Evolutionary conservation across 1,284 basidiomycete genomes (phyloP).

Genomic region (Sutorius eximius): DNA sequence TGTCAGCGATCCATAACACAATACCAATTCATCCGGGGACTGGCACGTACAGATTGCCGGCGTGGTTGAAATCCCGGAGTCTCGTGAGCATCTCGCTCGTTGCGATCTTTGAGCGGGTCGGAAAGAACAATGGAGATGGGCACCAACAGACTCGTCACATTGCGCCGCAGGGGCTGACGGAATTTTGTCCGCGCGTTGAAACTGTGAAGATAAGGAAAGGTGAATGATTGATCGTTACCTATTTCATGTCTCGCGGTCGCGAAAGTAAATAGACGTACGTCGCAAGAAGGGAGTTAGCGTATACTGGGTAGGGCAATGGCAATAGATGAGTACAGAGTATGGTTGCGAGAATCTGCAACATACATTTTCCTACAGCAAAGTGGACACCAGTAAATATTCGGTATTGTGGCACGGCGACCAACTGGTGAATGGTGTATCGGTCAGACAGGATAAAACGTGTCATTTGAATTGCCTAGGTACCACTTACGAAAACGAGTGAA

Average conservation of each 20-base stretch:
- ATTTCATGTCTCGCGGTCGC: neutral
- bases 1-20: neutral
- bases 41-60: conserved; percentile 4
- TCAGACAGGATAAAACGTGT: neutral
- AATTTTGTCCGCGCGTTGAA: conserved; percentile 21
- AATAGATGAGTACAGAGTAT: neutral
- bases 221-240: neutral
- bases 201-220: conserved; percentile 2
- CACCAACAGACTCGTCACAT: neutral
- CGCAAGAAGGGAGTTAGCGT: conserved; percentile 30
- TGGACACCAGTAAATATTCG: conserved; percentile 47
- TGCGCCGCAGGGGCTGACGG: neutral
- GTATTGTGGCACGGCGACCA: conserved; percentile 41
- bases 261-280: conserved; percentile 14
- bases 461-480: neutral
- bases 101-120: neutral
- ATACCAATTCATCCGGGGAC: neutral
- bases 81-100: neutral
- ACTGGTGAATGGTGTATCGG: conserved; percentile 33
- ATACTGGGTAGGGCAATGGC: conserved; percentile 10
- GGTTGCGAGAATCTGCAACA: conserved; percentile 1
- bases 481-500: conserved; percentile 45
- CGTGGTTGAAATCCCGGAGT: neutral
- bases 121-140: conserved; percentile 3
- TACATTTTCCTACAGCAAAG: conserved; percentile 49